Conservation (phyloP, 257 asterid species). For the Galeopsis tetrahit region DNA sequence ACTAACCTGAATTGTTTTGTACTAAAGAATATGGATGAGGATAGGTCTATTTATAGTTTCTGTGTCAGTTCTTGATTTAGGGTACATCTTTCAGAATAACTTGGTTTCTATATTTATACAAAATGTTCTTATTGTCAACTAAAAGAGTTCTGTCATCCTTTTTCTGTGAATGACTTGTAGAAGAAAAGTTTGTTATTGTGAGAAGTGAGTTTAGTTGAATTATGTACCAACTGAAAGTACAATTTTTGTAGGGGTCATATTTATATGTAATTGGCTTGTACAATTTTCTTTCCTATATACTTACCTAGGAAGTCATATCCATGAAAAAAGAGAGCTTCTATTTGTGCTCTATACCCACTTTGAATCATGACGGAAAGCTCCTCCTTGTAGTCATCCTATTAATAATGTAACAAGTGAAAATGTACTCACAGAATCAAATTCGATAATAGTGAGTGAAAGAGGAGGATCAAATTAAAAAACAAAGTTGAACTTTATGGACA, state of each 20-base stretch:
- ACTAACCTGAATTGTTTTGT: too few relatives aligned
- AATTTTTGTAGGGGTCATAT: neutral
- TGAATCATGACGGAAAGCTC: conserved; percentile 72
- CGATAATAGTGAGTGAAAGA: too few relatives aligned
- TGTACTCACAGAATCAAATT: too few relatives aligned
- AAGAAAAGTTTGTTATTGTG: neutral
- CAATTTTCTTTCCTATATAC: conserved; percentile 81
- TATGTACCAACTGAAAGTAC: neutral
- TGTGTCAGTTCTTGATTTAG: too few relatives aligned
- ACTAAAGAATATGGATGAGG: too few relatives aligned
- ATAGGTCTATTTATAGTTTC: too few relatives aligned
- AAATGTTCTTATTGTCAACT: neutral
- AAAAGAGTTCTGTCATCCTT: neutral
- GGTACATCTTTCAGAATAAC: too few relatives aligned
- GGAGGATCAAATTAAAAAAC: too few relatives aligned
- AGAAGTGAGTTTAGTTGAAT: neutral
- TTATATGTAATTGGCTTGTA: conserved; percentile 64
- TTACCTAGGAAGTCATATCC: conserved; percentile 75
- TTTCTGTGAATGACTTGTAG: neutral
- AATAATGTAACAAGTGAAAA: neutral
- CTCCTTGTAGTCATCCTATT: conserved; percentile 79
- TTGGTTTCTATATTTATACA: neutral
- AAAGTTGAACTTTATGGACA: neutral
- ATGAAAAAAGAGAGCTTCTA: conserved; percentile 88
- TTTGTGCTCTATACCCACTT: conserved; percentile 75